Evolutionary conservation across 257 asterid genomes (phyloP), one percentile per base, ranked within the genome.

Genomic region (Mentha longifolia): DNA sequence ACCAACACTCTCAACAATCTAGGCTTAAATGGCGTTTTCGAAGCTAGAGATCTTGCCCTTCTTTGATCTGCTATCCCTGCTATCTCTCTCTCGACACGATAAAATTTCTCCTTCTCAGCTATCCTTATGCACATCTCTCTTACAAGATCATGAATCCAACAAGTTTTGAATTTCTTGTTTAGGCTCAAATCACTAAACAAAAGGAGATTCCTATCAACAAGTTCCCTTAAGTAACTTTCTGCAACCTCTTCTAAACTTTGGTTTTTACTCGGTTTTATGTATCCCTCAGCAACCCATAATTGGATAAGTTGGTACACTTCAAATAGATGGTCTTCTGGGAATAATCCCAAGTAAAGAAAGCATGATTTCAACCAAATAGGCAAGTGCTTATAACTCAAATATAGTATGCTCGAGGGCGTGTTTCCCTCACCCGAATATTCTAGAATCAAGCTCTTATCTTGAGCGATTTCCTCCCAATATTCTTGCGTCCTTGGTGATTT

Each of bases 191-290:
- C 17, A 20, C 17, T 3, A 6, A 9, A 17, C 39, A 42, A 11
- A 46, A 70, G 10, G 8, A 70, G 67, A 35, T 59, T 59, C 60
- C 75, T 70, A 9, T 30, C 75, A 59, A 30, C 11, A 4, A 70
- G 68, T 2, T 58, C 46, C 39, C 30, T 16, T 10, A 70, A 9
- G 67, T 42, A 57, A n/a, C 41, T 41, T 46, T 69, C 46, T 28
- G 31, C 31, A 28, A 28, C 31, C 2, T 28, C 31, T 3, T 28
- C 31, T 2, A 28, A 28, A 28, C 22, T 70, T 43, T 43, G 17
- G 25, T 2, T 6, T 45, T 5, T 9, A 41, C 0, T 68, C 42
- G 17, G 17, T n/a, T 55, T 68, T 20, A 68, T 14, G 0, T 28
- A 9, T 10, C 74, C 74, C 47, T 70, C 67, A 0, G 67, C 74